Evolutionary conservation across 2,329 filamentous ascomycete genomes (phyloP).

Genomic region (Monosporascus sp.): DNA sequence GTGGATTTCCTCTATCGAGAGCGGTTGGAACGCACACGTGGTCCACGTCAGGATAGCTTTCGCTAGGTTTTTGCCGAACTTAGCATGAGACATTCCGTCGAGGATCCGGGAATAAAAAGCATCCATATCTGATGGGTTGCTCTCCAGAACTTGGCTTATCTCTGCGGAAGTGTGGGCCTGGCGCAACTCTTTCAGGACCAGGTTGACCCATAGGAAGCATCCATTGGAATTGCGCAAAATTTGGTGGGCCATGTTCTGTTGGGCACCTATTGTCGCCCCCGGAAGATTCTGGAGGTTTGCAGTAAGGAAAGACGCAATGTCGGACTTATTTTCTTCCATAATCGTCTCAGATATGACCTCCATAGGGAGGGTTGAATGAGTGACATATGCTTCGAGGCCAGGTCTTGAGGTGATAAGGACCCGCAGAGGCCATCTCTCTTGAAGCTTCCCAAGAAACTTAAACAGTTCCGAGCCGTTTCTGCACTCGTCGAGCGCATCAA

Average conservation of each 20-base stretch:
- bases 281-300: constrained; percentile 18
- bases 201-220: constrained; percentile 26
- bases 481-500: constrained; percentile 29
- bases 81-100: constrained; percentile 14
- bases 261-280: constrained; percentile 5
- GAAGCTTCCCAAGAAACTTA: constrained; percentile 15
- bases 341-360: constrained; percentile 16
- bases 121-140: constrained; percentile 23
- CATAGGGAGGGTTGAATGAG: neutral
- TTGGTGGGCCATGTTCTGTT: constrained; percentile 7
- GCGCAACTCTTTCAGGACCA: constrained; percentile 21
- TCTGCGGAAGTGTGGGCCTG: constrained; percentile 19
- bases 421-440: constrained; percentile 20
- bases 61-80: constrained; percentile 19
- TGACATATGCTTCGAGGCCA: constrained; percentile 7
- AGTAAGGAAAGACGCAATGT: constrained; percentile 19
- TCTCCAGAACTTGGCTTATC: constrained; percentile 18
- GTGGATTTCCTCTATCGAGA: constrained; percentile 19
- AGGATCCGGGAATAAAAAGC: constrained; percentile 23
- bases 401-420: constrained; percentile 23
- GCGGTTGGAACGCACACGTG: constrained; percentile 19
- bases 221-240: constrained; percentile 22
- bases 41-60: constrained; percentile 23
- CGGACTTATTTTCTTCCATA: constrained; percentile 13
- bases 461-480: constrained; percentile 15